Evolutionary conservation across 164 flowering plant species (phyloP).

Genomic region (Liquidambar formosana): DNA sequence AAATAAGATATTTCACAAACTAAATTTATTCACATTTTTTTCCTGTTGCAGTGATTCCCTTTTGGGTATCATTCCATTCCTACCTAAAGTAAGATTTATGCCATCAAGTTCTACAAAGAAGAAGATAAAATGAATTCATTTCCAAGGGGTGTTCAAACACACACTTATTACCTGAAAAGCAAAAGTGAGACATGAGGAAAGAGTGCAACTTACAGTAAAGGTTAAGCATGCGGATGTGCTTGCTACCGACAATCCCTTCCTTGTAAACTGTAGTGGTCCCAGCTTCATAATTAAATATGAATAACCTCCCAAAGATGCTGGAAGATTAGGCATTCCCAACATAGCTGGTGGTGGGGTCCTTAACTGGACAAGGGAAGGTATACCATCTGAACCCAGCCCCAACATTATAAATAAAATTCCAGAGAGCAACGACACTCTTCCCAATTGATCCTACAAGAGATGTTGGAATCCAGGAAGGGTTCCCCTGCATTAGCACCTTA

Average conservation of each 20-base stretch:
- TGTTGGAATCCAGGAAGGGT: slow-evolving; percentile 20
- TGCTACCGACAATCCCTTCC: slow-evolving; percentile 88
- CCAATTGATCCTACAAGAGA: slow-evolving; percentile 84
- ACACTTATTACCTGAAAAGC: neutral
- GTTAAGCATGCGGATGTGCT: slow-evolving; percentile 89
- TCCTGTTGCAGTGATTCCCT: too few relatives aligned
- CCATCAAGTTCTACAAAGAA: too few relatives aligned
- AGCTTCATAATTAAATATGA: slow-evolving; percentile 73
- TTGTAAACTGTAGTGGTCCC: slow-evolving; percentile 85
- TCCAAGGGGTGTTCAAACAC: neutral
- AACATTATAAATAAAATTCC: slow-evolving; percentile 75
- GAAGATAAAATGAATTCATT: too few relatives aligned
- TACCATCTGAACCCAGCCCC: slow-evolving; percentile 86
- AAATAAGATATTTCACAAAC: too few relatives aligned
- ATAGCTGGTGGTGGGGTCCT: slow-evolving; percentile 81
- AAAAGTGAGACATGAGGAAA: neutral
- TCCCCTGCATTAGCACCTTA: slow-evolving; percentile 33
- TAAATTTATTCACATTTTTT: too few relatives aligned
- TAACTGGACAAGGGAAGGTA: slow-evolving; percentile 62
- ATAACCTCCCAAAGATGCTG: slow-evolving; percentile 69
- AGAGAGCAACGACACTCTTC: slow-evolving; percentile 78
- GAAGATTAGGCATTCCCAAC: slow-evolving; percentile 64
- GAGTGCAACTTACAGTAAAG: slow-evolving; percentile 61
- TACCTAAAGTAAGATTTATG: too few relatives aligned
- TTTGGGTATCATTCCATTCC: too few relatives aligned